Percentiles rank a stretch among this genome's conserved stretches.
Conservation (phyloP, 164 flowering plant species). For the Berberis thunbergii region DNA sequence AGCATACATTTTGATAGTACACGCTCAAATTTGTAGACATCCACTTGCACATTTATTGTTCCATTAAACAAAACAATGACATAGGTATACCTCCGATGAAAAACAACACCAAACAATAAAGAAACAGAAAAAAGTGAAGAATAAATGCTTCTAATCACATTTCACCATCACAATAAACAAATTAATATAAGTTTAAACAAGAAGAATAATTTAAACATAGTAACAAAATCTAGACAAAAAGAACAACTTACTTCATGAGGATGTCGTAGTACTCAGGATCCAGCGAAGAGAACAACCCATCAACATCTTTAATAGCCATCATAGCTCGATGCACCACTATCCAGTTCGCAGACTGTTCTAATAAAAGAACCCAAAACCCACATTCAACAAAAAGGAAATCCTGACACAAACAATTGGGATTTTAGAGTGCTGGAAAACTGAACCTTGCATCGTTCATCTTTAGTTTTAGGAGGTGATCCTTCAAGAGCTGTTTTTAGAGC, state of each 20-base stretch:
- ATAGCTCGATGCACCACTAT: constrained; percentile 88
- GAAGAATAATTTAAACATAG: too few relatives aligned
- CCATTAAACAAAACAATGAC: too few relatives aligned
- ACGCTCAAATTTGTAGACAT: too few relatives aligned
- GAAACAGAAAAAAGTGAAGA: too few relatives aligned
- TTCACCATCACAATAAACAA: too few relatives aligned
- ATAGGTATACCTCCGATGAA: too few relatives aligned
- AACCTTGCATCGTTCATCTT: constrained; percentile 94
- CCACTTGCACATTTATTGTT: too few relatives aligned
- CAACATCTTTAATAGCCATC: constrained; percentile 90
- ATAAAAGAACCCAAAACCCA: constrained; percentile 1
- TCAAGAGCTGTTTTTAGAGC: constrained; percentile 94
- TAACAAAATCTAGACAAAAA: background rate
- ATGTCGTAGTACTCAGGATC: constrained; percentile 95
- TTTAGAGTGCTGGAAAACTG: background rate
- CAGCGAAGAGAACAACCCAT: constrained; percentile 65
- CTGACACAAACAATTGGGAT: background rate
- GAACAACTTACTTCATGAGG: constrained; percentile 76
- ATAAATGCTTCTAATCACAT: too few relatives aligned
- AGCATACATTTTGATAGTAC: too few relatives aligned
- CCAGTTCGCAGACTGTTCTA: constrained; percentile 85
- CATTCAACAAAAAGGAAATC: constrained; percentile 1
- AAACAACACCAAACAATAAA: too few relatives aligned
- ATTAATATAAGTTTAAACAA: too few relatives aligned
- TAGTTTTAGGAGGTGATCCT: constrained; percentile 76